Percentiles rank a stretch among this genome's conserved stretches.
Conservation (phyloP, 441 rosid species). For the Erodium trifolium region DNA sequence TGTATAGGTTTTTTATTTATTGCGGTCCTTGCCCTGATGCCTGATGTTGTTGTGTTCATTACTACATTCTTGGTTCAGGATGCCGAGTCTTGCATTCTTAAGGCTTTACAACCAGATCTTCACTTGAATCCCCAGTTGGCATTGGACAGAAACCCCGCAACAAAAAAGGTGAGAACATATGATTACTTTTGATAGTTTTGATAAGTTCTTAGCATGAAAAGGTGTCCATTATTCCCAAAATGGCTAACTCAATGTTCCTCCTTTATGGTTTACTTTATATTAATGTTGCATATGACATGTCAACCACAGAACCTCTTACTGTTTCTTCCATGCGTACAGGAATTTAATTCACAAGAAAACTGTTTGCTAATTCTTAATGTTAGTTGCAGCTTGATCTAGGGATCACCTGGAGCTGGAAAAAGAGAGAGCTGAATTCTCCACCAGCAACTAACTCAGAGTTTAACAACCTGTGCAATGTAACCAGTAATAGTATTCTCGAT, state of each 20-base stretch:
- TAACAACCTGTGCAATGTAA: constrained; percentile 1
- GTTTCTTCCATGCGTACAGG: background rate
- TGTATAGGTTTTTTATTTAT: background rate
- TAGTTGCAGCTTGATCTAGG: constrained; percentile 25
- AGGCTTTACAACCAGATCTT: constrained; percentile 31
- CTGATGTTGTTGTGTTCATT: background rate
- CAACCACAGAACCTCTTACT: background rate
- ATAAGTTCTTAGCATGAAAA: background rate
- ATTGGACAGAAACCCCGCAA: constrained; percentile 4
- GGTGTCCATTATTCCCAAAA: background rate
- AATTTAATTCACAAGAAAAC: background rate
- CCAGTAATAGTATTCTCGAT: background rate
- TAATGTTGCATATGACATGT: background rate
- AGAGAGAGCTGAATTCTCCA: constrained; percentile 16
- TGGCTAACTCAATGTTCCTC: background rate
- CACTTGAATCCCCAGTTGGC: constrained; percentile 18
- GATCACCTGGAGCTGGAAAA: constrained; percentile 21
- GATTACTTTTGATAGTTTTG: constrained; percentile 5
- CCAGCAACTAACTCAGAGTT: constrained; percentile 1
- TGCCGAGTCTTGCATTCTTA: constrained; percentile 26
- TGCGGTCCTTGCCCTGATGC: constrained; percentile 1
- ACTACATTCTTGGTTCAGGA: constrained; percentile 19
- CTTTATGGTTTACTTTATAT: background rate
- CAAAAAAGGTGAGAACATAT: constrained; percentile 22
- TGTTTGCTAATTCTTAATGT: constrained; percentile 10